Evolutionary conservation across 805 yeast genomes (phyloP), one percentile per base, ranked within the genome.

Genomic region (Cyberlindnera suaveolens): DNA sequence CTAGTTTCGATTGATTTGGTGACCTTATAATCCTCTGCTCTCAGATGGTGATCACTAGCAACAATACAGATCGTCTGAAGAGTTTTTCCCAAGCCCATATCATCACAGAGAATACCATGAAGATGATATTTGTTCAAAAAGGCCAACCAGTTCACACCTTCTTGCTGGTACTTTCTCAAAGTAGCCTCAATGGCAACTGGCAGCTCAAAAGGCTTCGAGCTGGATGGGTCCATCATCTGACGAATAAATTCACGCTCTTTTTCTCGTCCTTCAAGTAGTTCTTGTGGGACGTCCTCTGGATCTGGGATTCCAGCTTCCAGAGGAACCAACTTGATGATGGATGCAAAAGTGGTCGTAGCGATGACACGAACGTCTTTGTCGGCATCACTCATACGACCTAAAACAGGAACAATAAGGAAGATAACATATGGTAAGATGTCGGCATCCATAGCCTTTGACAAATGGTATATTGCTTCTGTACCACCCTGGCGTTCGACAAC

Each of bases 1-100:
- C 95, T 71, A 31, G 74, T 77, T 54, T 89, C 95, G 11, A 70
- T 68, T 0, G 83, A 71, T 29, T 73, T 63, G 0, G 95, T 80
- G 7, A 65, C 71, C 39, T 62, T 53, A 61, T 71, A 85, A 50
- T 82, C 83, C 52, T 84, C 84, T 10, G 78, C 81, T 51, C 99
- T 77, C 51, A 87, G 54, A 55, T 89, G 86, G 57, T 93, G 99
- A 58, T 93, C 99, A 60, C 97, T 87, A 0, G 99, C 86, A 42
- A 93, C 89, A 52, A 95, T 91, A 66, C 99, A 93, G 57, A 93
- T 90, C 0, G 99, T 90, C 64, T 93, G 99, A 47, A 93, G 71
- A 0, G 99, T 93, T 62, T 93, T 93, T 41, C 99, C 99, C 27
- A 93, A 72, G 6, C 99, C 99, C 99, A 93, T 93, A 78, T 93